These are phyloP conservation scores for Porodaedalea pini DNA, from an alignment of 1,284 basidiomycete species.

Conservation along the genomic window DNA sequence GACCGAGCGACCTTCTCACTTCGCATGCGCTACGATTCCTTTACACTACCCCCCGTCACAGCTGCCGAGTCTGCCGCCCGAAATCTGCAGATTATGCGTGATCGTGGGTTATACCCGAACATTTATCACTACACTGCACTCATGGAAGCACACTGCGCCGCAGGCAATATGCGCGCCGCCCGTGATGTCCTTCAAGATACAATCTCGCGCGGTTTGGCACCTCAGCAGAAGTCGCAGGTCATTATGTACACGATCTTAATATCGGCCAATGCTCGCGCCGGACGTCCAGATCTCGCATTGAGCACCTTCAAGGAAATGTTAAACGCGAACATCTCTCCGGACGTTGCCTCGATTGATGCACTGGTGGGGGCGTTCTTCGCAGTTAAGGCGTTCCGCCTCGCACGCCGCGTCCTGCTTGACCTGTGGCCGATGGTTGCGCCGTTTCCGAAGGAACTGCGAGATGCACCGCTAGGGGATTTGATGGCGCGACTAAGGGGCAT, in stretches of 20 bases:
- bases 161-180: constrained; percentile 53
- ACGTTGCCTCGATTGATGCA: constrained; percentile 64
- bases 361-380: constrained; percentile 63
- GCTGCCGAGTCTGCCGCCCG: constrained; percentile 49
- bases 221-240: constrained; percentile 41
- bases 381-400: constrained; percentile 46
- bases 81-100: constrained; percentile 54
- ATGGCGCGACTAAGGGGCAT: constrained; percentile 42
- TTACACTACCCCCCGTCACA: constrained; percentile 33
- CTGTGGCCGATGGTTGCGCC: constrained; percentile 65
- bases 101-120: constrained; percentile 62
- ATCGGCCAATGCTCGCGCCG: constrained; percentile 55
- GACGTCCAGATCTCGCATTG: constrained; percentile 52
- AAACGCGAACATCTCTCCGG: constrained; percentile 55
- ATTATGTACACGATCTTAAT: constrained; percentile 74
- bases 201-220: constrained; percentile 40
- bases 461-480: constrained; percentile 43
- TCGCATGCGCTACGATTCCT: constrained; percentile 58
- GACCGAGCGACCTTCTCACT: constrained; percentile 55
- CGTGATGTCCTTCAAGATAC: constrained; percentile 50
- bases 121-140: constrained; percentile 65
- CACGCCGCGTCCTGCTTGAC: constrained; percentile 50
- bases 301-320: constrained; percentile 61
- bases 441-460: constrained; percentile 45
- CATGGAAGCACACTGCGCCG: constrained; percentile 59